Evolutionary conservation across 257 asterid species (phyloP), one percentile per base, ranked within the genome.

Genomic region (Solanum gracilifrons): DNA sequence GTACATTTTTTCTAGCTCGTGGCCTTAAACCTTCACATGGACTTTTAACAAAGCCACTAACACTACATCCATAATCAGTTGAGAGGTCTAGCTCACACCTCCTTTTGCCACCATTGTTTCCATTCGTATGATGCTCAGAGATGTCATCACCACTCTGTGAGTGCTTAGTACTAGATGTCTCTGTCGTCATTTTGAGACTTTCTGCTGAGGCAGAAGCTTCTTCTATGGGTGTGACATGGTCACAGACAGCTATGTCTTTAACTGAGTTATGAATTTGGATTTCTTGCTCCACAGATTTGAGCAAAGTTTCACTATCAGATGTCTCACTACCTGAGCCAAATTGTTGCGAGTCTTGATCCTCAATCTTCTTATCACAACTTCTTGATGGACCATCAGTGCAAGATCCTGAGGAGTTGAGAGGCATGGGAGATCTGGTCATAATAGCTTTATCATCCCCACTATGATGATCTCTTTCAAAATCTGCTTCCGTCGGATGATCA

Each of bases 21-120:
- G 99, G 90, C 91, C 99, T 93, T 92, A 97, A 90, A 87, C 99
- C 94, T 91, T 97, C 99, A 87, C 99, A 97, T 6, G 99, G 99
- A 87, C 99, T 93, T 92, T 92, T 91, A 66, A 87, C 92, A 87
- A 95, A 97, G 87, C 89, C 87, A 76, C 89, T 84, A 69, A 86
- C 87, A 55, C 74, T 82, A 80, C 80, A 36, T 77, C 88, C 90
- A 80, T 83, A 91, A 60, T 89, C 94, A 25, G 83, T 75, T 72
- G 85, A 92, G 87, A 89, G 79, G 83, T 82, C 91, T 5, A 73
- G 87, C 86, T 94, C 97, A 87, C 95, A 89, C 90, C 88, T 93
- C 91, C 98, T 91, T 90, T 94, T 94, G 86, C 92, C 87, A 85
- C 91, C 91, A 16, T 62, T 69, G 60, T 88, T 90, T 5, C 87